phyloP scores from a whole-genome alignment of 139 green algal species.

The Marvania coccoides region DNA sequence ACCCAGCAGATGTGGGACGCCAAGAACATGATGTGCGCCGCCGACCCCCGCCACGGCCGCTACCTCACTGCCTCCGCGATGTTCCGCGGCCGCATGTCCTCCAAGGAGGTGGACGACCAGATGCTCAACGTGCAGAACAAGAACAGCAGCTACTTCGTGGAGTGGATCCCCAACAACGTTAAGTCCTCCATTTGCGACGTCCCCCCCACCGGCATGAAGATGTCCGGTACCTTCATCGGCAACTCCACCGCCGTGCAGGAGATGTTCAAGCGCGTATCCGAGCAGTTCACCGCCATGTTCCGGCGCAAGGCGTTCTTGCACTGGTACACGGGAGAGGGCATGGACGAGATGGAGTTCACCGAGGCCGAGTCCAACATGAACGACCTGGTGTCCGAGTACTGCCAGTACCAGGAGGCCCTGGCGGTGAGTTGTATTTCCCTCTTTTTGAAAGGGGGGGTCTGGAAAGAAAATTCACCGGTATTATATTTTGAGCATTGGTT shows the following conservation, averaged over 20 bases:
- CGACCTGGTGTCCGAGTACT: conserved; percentile 81
- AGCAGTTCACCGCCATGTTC: conserved; percentile 98
- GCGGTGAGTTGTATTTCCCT: not conserved
- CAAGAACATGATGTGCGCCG: conserved; percentile 98
- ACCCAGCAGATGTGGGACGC: conserved; percentile 96
- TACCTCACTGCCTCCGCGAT: conserved; percentile 87
- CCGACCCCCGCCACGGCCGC: conserved; percentile 88
- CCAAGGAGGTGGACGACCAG: conserved; percentile 89
- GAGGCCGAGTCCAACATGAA: conserved; percentile 91
- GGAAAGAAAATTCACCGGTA: not conserved
- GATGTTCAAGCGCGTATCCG: conserved; percentile 57
- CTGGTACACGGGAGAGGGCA: conserved; percentile 95
- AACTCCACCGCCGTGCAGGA: conserved; percentile 71
- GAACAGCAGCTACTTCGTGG: conserved; percentile 82
- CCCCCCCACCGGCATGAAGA: conserved; percentile 89
- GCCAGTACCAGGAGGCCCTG: conserved; percentile 68
- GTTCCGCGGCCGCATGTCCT: conserved; percentile 77
- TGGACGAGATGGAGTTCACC: conserved; percentile 99
- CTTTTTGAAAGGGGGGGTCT: not conserved
- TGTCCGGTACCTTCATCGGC: conserved; percentile 90
- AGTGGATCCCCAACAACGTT: conserved; percentile 99
- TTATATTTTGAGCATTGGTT: no score
- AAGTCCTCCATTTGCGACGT: conserved; percentile 95
- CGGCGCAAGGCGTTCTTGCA: conserved; percentile 92
- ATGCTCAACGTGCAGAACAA: conserved; percentile 80